Evolutionary conservation across 257 asterid species (phyloP).

Genomic region (Solanum gracilifrons): DNA sequence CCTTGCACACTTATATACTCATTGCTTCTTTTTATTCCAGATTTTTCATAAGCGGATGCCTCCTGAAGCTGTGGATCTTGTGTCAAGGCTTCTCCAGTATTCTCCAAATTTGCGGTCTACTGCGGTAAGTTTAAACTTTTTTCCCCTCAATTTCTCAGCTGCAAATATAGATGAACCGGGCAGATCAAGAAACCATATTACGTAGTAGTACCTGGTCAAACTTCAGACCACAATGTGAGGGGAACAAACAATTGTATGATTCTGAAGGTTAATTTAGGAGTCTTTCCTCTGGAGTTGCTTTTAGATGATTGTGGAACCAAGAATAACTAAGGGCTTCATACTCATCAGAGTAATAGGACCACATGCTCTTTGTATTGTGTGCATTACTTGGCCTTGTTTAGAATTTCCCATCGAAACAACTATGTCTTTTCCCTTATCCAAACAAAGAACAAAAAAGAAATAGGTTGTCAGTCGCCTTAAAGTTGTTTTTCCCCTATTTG

Average conservation of each 20-base stretch:
- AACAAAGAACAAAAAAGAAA: neutral
- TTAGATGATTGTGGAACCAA: neutral
- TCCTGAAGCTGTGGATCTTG: constrained; percentile 69
- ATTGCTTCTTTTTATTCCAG: constrained; percentile 9
- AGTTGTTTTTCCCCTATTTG: neutral
- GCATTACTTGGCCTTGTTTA: neutral
- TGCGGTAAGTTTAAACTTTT: constrained; percentile 36
- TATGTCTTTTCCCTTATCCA: neutral
- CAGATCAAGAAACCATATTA: neutral
- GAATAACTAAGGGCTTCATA: neutral
- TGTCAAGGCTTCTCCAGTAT: constrained; percentile 61
- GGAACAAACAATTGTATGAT: neutral
- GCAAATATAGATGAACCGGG: neutral
- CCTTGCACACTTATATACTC: neutral
- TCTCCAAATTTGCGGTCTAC: constrained; percentile 63
- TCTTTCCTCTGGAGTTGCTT: neutral
- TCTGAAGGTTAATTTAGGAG: neutral
- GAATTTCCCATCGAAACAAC: neutral
- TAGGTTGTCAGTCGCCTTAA: neutral
- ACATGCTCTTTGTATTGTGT: neutral
- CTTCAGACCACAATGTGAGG: neutral
- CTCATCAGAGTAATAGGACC: neutral
- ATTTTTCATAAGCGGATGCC: constrained; percentile 67
- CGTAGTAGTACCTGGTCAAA: neutral
- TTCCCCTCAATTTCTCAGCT: neutral